Evolutionary conservation across 148 eudicot species (phyloP).

Genomic region (Chenopodium quinoa): DNA sequence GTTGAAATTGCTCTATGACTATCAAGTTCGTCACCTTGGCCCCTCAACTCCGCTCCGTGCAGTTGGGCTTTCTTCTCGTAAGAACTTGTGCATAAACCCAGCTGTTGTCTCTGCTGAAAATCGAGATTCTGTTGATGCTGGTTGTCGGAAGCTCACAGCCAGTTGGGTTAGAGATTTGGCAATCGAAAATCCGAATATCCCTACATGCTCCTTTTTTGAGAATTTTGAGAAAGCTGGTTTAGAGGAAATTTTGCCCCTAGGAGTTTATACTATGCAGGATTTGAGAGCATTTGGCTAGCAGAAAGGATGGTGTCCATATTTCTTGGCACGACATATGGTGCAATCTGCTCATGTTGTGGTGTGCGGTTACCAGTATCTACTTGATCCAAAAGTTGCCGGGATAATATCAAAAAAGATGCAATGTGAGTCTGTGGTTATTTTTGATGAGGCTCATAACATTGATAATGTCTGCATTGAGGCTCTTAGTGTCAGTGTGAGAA

Average conservation of each 20-base stretch:
- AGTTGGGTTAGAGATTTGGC: slow-evolving; percentile 95
- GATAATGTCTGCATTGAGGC: slow-evolving; percentile 99
- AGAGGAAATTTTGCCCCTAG: slow-evolving; percentile 69
- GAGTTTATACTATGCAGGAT: slow-evolving; percentile 89
- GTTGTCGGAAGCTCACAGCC: slow-evolving; percentile 84
- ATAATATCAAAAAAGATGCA: slow-evolving; percentile 96
- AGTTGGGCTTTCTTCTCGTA: slow-evolving; percentile 81
- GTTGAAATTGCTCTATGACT: slow-evolving; percentile 64
- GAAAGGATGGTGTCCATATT: slow-evolving; percentile 97
- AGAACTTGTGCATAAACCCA: slow-evolving; percentile 79
- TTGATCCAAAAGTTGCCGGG: slow-evolving; percentile 96
- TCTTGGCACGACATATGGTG: slow-evolving; percentile 90
- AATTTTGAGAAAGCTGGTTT: slow-evolving; percentile 59
- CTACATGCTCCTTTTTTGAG: slow-evolving; percentile 70
- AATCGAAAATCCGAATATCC: slow-evolving; percentile 55
- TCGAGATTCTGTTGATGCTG: slow-evolving; percentile 91
- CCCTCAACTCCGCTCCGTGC: slow-evolving; percentile 68
- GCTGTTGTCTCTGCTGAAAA: slow-evolving; percentile 77
- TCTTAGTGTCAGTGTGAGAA: slow-evolving; percentile 90
- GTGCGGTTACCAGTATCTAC: slow-evolving; percentile 94
- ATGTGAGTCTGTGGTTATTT: slow-evolving; percentile 90
- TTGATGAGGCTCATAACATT: slow-evolving; percentile 98
- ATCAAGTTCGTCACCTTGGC: slow-evolving; percentile 65
- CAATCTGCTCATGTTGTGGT: slow-evolving; percentile 90
- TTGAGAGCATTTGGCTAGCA: slow-evolving; percentile 79